phyloP scores from a whole-genome alignment of 148 eudicot species.

The Oxyria digyna region DNA sequence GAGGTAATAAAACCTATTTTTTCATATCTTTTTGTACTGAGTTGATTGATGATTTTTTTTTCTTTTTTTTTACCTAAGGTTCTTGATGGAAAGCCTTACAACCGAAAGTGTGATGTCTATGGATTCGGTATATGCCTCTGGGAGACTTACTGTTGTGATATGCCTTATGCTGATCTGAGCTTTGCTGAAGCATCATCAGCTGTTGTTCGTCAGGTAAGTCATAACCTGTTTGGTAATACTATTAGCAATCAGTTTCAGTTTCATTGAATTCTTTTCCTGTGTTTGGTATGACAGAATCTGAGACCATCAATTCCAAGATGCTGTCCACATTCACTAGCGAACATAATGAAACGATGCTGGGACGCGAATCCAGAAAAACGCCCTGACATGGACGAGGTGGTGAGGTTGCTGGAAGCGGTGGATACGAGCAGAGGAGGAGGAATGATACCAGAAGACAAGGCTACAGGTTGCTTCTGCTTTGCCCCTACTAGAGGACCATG shows the following conservation, averaged over 20 bases:
- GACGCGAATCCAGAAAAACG: slow-evolving; percentile 11
- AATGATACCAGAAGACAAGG: slow-evolving; percentile 14
- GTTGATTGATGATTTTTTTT: too few relatives aligned
- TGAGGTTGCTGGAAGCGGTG: slow-evolving; percentile 10
- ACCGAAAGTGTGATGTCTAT: slow-evolving; percentile 84
- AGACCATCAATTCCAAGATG: slow-evolving; percentile 12
- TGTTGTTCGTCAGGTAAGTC: slow-evolving; percentile 63
- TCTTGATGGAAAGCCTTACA: slow-evolving; percentile 80
- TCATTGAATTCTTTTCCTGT: too few relatives aligned
- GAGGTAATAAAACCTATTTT: slow-evolving; percentile 70
- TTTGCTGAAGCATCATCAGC: slow-evolving; percentile 72
- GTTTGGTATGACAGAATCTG: slow-evolving; percentile 1
- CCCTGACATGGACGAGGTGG: slow-evolving; percentile 14
- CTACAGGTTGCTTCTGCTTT: slow-evolving; percentile 11
- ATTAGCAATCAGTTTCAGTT: too few relatives aligned
- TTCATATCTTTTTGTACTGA: too few relatives aligned
- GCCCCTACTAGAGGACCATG: slow-evolving; percentile 5
- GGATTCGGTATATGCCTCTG: slow-evolving; percentile 81
- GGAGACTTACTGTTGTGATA: slow-evolving; percentile 89
- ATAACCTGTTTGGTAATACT: too few relatives aligned
- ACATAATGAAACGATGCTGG: slow-evolving; percentile 13
- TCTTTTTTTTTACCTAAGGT: slow-evolving; percentile 30
- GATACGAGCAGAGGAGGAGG: slow-evolving; percentile 13
- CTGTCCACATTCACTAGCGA: slow-evolving; percentile 9
- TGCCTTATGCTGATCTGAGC: slow-evolving; percentile 63